These are phyloP conservation scores for Diaporthe sp. DNA, from an alignment of 2,329 filamentous ascomycete genomes.

Conservation along the genomic window DNA sequence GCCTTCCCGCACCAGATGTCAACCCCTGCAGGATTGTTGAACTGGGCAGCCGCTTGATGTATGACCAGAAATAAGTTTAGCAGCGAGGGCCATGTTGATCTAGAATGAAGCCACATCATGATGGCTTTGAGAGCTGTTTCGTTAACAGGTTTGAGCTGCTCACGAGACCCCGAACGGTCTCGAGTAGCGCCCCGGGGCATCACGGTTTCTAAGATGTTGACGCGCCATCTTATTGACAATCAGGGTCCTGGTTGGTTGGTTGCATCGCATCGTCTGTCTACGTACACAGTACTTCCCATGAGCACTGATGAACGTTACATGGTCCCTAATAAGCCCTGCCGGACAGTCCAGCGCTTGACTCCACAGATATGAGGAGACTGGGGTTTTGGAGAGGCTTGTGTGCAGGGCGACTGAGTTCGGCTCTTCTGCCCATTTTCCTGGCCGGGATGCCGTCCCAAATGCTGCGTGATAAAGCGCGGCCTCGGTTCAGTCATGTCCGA, in stretches of 20 bases:
- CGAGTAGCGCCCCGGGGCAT: background rate
- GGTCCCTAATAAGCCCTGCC: background rate
- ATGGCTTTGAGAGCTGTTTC: background rate
- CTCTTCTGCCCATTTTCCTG: background rate
- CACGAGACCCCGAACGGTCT: background rate
- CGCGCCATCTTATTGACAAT: background rate
- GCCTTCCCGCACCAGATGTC: conserved; percentile 43
- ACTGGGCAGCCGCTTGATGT: conserved; percentile 25
- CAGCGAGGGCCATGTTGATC: conserved; percentile 18
- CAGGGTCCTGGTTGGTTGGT: conserved; percentile 1
- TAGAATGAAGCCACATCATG: conserved; percentile 1
- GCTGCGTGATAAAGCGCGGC: background rate
- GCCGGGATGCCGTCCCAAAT: background rate
- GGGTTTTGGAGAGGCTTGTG: background rate
- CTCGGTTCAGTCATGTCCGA: conserved; percentile 18
- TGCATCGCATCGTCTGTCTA: background rate
- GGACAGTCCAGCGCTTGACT: background rate
- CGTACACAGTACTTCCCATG: too few relatives aligned
- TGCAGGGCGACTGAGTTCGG: conserved; percentile 1
- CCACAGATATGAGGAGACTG: background rate
- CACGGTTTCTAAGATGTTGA: background rate
- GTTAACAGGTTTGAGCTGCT: background rate
- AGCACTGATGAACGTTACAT: conserved; percentile 25
- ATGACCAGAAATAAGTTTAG: conserved; percentile 12
- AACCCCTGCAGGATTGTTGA: conserved; percentile 41